A percentile compares a stretch with the other conserved stretches of the same genome.
phyloP scores from a whole-genome alignment of 345 rosid species.

The Eucalyptus sp. region DNA sequence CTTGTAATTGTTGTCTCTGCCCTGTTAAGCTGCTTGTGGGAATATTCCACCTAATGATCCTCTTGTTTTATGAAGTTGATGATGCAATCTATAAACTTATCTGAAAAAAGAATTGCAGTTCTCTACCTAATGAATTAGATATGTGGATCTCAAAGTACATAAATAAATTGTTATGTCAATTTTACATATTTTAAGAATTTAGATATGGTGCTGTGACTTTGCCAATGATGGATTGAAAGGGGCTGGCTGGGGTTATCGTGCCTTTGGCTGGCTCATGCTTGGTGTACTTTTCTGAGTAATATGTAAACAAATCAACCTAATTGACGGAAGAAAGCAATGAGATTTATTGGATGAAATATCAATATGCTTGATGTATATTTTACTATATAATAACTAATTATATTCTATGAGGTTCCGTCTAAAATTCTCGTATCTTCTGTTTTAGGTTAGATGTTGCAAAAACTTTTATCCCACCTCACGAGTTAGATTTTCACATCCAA shows the following conservation, averaged over 20 bases:
- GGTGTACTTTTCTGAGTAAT: neutral
- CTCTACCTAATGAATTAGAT: neutral
- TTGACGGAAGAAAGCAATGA: neutral
- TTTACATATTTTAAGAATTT: neutral
- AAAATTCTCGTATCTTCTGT: no score
- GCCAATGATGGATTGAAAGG: neutral
- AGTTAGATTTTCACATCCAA: neutral
- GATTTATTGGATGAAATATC: neutral
- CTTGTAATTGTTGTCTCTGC: neutral
- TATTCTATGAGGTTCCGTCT: no score
- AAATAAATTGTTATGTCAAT: no score
- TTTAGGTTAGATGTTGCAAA: neutral
- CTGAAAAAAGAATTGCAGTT: neutral
- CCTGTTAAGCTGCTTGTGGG: neutral
- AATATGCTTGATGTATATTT: neutral
- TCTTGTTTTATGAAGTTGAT: neutral
- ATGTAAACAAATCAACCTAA: neutral
- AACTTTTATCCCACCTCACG: neutral
- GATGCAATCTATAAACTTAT: neutral
- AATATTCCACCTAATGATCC: neutral
- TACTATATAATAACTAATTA: neutral
- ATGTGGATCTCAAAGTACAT: neutral
- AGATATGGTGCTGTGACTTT: neutral
- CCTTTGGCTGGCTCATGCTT: neutral
- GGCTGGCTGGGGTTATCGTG: neutral